Percentiles rank a stretch among this genome's conserved stretches.
Evolutionary conservation across 169 alveolate species (phyloP).

Genomic region (Pseudocohnilembus persalinus): DNA sequence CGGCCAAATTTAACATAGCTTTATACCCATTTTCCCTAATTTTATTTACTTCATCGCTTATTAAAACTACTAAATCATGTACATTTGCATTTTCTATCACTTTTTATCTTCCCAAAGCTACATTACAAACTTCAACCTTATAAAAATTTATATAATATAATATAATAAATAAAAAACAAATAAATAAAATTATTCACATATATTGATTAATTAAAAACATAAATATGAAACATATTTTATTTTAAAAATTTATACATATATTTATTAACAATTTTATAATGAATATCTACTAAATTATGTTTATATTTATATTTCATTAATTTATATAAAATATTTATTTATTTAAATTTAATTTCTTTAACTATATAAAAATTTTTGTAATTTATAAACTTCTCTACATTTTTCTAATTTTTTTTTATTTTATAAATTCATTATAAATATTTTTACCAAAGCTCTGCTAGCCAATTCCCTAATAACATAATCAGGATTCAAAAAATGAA

Average conservation of each 20-base stretch:
- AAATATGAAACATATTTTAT: background rate
- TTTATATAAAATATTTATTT: too few species aligned
- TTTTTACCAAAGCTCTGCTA: constrained; percentile 39
- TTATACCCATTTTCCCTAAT: constrained; percentile 41
- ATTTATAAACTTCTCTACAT: too few species aligned
- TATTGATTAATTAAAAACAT: background rate
- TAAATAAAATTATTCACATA: background rate
- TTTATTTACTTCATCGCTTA: constrained; percentile 21
- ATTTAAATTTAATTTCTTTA: too few species aligned
- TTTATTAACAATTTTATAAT: background rate
- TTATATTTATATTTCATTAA: too few species aligned
- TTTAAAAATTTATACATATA: background rate
- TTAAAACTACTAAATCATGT: constrained; percentile 28
- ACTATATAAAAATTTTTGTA: too few species aligned
- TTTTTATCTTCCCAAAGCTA: constrained; percentile 42
- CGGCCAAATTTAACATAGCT: constrained; percentile 36
- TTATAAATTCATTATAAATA: too few species aligned
- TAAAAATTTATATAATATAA: background rate
- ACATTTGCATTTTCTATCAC: constrained; percentile 30
- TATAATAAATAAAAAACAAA: background rate
- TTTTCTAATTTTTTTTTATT: too few species aligned
- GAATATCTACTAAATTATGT: background rate
- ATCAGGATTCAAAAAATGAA: constrained; percentile 30
- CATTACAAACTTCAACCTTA: constrained; percentile 32
- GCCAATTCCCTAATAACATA: constrained; percentile 38